Evolutionary conservation across 257 asterid genomes (phyloP).

Genomic region (Cruciata laevipes): DNA sequence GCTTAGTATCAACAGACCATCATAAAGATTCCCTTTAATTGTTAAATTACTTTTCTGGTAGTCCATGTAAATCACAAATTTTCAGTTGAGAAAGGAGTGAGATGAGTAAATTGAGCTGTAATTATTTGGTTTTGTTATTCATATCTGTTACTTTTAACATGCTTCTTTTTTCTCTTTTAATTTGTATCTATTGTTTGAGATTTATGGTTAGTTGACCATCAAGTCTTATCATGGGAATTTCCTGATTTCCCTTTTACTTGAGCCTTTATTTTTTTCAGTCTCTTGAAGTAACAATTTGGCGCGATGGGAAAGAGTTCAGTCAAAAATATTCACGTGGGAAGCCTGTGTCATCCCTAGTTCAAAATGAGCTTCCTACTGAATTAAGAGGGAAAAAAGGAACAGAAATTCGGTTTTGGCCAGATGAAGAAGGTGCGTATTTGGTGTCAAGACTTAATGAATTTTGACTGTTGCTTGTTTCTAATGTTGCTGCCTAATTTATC

Average conservation of each 20-base stretch:
- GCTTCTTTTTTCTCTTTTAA: not conserved
- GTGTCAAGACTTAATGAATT: not conserved
- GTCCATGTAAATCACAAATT: not conserved
- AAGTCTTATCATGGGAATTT: not conserved
- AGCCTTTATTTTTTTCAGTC: conserved; percentile 33
- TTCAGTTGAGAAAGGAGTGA: not conserved
- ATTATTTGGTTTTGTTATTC: not conserved
- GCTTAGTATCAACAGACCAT: not conserved
- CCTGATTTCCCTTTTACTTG: conserved; percentile 12
- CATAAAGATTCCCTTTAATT: not conserved
- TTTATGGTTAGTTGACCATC: not conserved
- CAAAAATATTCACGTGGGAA: conserved; percentile 90
- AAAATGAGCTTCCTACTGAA: conserved; percentile 60
- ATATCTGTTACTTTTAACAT: not conserved
- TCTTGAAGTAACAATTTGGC: conserved; percentile 92
- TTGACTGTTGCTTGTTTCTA: conserved; percentile 2
- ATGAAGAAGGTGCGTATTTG: conserved; percentile 62
- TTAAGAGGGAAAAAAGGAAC: conserved; percentile 58
- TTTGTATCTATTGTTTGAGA: not conserved
- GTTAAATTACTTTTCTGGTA: not conserved
- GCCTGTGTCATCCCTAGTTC: conserved; percentile 54
- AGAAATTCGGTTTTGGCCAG: conserved; percentile 85
- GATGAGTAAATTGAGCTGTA: not conserved
- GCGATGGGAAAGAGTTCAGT: conserved; percentile 73
- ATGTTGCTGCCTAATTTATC: conserved; percentile 11